These are phyloP conservation scores for Puccinia horiana DNA, from an alignment of 1,284 basidiomycete species.

Conservation along the genomic window DNA sequence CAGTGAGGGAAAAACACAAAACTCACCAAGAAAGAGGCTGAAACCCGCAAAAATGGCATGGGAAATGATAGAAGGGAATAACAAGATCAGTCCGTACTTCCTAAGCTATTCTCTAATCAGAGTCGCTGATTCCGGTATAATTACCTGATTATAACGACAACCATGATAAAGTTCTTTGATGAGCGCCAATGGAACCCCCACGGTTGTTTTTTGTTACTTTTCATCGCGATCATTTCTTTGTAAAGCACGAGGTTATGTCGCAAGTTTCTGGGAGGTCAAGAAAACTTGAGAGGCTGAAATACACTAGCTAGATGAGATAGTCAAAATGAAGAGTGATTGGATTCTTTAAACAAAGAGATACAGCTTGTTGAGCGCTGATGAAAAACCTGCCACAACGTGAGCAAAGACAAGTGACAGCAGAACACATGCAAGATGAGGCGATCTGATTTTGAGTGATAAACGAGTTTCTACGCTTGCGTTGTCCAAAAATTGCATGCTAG, in stretches of 20 bases:
- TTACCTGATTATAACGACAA: slow-evolving; percentile 29
- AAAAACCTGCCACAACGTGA: not conserved
- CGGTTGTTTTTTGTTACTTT: not conserved
- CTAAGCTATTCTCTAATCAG: not conserved
- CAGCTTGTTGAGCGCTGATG: not conserved
- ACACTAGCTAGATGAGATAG: not conserved
- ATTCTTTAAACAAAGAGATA: not conserved
- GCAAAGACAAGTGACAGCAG: slow-evolving; percentile 2
- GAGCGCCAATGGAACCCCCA: slow-evolving; percentile 32
- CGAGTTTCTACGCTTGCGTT: slow-evolving; percentile 13
- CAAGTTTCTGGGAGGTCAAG: not conserved
- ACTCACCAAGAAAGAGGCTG: slow-evolving; percentile 24
- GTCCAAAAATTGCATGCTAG: slow-evolving; percentile 8
- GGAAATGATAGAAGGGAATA: not conserved
- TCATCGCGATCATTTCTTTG: not conserved
- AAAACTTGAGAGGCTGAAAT: not conserved
- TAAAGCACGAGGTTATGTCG: not conserved
- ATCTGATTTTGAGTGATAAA: slow-evolving; percentile 1
- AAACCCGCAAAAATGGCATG: not conserved
- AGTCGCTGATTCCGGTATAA: not conserved
- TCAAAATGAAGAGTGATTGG: not conserved
- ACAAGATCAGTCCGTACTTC: not conserved
- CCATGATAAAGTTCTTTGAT: slow-evolving; percentile 22
- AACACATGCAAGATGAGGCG: slow-evolving; percentile 9
- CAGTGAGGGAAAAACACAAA: not conserved